Evolutionary conservation across 2,329 filamentous ascomycete genomes (phyloP).

Genomic region (Pyrenochaeta sp.): DNA sequence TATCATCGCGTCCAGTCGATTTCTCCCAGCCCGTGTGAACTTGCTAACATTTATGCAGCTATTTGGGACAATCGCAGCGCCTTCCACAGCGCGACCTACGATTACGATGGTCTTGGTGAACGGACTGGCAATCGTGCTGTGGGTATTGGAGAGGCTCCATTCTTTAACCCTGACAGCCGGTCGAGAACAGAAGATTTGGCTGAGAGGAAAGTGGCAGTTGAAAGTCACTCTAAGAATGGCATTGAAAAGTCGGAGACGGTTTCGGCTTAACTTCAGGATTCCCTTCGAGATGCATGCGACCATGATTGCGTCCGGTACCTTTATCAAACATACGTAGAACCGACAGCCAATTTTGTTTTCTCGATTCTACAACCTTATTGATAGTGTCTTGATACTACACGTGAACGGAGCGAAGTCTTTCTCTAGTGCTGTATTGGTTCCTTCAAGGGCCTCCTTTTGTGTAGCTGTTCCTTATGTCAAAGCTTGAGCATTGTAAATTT

Average conservation of each 20-base stretch:
- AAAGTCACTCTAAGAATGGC: neutral
- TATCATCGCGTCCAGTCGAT: neutral
- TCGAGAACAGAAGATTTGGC: slow-evolving; percentile 33
- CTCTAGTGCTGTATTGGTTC: too few relatives aligned
- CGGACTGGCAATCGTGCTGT: slow-evolving; percentile 41
- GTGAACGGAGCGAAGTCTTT: too few relatives aligned
- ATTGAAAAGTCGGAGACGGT: slow-evolving; percentile 6
- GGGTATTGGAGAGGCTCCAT: slow-evolving; percentile 51
- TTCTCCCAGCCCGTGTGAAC: neutral
- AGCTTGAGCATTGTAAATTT: too few relatives aligned
- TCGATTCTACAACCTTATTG: too few relatives aligned
- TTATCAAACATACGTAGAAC: too few relatives aligned
- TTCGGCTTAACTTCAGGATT: neutral
- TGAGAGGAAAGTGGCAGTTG: neutral
- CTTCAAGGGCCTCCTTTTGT: too few relatives aligned
- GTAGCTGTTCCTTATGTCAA: too few relatives aligned
- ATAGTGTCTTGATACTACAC: too few relatives aligned
- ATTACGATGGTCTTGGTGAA: slow-evolving; percentile 24
- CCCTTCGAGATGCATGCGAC: neutral
- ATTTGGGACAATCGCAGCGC: slow-evolving; percentile 52
- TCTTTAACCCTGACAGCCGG: slow-evolving; percentile 46
- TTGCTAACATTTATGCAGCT: slow-evolving; percentile 23
- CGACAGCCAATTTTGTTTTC: too few relatives aligned
- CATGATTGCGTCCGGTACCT: too few relatives aligned
- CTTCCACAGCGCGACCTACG: slow-evolving; percentile 36